A percentile compares a stretch with the other conserved stretches of the same genome.
phyloP scores from a whole-genome alignment of 768 basidiomycete species.

The Tubosaeta sp. region DNA sequence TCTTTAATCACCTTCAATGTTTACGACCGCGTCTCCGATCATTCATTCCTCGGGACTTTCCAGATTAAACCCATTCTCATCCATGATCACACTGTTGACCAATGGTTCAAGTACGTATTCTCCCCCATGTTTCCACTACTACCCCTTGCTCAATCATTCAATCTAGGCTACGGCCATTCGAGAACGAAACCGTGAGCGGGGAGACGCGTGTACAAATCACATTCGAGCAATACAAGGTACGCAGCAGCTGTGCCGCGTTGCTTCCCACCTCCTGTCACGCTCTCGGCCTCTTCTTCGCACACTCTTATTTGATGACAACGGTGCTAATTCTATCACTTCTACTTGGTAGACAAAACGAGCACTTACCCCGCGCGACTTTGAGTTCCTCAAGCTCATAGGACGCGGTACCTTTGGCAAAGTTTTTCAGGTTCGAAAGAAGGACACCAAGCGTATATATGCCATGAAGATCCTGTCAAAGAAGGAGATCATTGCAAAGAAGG shows the following conservation, averaged over 20 bases:
- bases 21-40: conserved; percentile 84
- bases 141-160: conserved; percentile 12
- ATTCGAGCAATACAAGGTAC: conserved; percentile 85
- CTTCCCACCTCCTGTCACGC: conserved; percentile 24
- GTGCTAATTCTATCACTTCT: conserved; percentile 15
- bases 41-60: conserved; percentile 85
- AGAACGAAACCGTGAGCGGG: conserved; percentile 81
- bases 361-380: conserved; percentile 93
- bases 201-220: conserved; percentile 94
- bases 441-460: conserved; percentile 98
- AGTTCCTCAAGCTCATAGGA: conserved; percentile 98
- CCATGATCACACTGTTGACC: conserved; percentile 94
- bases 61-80: conserved; percentile 87
- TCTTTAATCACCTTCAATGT: conserved; percentile 84
- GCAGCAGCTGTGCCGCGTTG: conserved; percentile 12
- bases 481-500: conserved; percentile 98
- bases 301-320: conserved; percentile 18
- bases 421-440: conserved; percentile 97
- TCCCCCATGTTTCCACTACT: conserved; percentile 10
- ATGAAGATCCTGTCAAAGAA: conserved; percentile 99
- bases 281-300: conserved; percentile 22
- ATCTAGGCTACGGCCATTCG: conserved; percentile 65
- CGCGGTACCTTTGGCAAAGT: conserved; percentile 98
- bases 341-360: conserved; percentile 69
- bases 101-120: conserved; percentile 87